phyloP scores from a whole-genome alignment of 148 eudicot genomes.

The Chenopodium quinoa region DNA sequence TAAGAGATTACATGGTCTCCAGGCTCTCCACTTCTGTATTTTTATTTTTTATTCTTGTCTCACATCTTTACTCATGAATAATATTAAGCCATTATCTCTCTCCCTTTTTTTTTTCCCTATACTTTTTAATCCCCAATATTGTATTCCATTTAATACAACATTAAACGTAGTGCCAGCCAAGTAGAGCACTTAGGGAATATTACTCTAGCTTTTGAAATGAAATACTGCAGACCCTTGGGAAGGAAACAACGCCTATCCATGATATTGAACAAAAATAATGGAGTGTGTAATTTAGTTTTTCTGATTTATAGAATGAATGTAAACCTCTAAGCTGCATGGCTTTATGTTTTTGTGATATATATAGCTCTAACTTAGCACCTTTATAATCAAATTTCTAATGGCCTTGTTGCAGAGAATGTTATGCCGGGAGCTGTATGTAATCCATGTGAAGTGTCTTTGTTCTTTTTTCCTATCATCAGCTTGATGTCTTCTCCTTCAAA shows the following conservation, averaged over 20 bases:
- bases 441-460: slow-evolving; percentile 49
- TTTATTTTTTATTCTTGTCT: too few relatives aligned
- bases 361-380: background rate
- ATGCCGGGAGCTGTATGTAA: slow-evolving; percentile 26
- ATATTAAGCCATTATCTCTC: too few relatives aligned
- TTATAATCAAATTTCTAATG: slow-evolving; percentile 14
- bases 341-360: background rate
- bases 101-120: too few relatives aligned
- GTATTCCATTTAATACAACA: too few relatives aligned
- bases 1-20: background rate
- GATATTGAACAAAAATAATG: background rate
- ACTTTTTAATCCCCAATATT: too few relatives aligned
- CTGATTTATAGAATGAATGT: background rate
- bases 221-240: background rate
- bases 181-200: too few relatives aligned
- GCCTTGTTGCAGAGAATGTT: slow-evolving; percentile 40
- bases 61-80: too few relatives aligned
- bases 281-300: too few relatives aligned
- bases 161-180: too few relatives aligned
- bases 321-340: background rate
- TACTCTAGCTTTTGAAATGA: background rate
- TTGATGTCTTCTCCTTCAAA: slow-evolving; percentile 83
- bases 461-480: slow-evolving; percentile 67
- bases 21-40: too few relatives aligned
- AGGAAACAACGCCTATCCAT: background rate